These are phyloP conservation scores for Calonectria hawksworthii DNA, from an alignment of 2,329 filamentous ascomycete genomes.

Conservation along the genomic window DNA sequence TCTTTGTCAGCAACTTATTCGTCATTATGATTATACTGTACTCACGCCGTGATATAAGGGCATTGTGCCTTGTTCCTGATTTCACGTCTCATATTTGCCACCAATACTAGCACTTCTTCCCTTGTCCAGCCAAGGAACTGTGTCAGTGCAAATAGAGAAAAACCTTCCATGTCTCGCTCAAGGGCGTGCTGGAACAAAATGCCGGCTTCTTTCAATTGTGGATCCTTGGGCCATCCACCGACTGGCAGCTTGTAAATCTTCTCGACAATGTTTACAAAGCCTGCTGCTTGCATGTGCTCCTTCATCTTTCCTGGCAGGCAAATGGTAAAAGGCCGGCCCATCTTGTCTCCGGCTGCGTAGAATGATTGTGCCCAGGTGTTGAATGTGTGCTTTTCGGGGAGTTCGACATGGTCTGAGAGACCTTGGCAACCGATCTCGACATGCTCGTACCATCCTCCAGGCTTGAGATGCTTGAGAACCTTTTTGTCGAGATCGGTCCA, in stretches of 20 bases:
- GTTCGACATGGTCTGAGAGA: conserved; percentile 29
- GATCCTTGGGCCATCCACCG: conserved; percentile 36
- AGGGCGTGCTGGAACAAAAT: conserved; percentile 36
- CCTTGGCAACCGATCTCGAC: conserved; percentile 24
- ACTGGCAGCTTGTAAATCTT: conserved; percentile 37
- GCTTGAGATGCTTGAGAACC: conserved; percentile 30
- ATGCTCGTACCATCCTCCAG: conserved; percentile 32
- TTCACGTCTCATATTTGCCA: background rate
- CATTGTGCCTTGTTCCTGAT: background rate
- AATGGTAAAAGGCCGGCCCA: conserved; percentile 36
- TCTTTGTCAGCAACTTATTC: background rate
- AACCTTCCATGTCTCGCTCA: conserved; percentile 36
- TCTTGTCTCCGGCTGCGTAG: conserved; percentile 30
- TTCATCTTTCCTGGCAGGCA: conserved; percentile 30
- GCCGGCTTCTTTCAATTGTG: conserved; percentile 34
- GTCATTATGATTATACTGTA: background rate
- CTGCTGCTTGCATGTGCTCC: conserved; percentile 23
- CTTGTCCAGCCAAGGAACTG: conserved; percentile 30
- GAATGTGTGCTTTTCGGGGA: conserved; percentile 27
- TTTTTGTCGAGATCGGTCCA: conserved; percentile 28
- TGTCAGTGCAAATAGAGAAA: conserved; percentile 34
- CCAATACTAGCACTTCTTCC: conserved; percentile 16
- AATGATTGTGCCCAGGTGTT: conserved; percentile 34
- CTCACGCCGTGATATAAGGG: background rate
- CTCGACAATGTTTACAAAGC: conserved; percentile 34